phyloP scores from a whole-genome alignment of 1,284 basidiomycete genomes.

The Ustilago shanxiensis region DNA sequence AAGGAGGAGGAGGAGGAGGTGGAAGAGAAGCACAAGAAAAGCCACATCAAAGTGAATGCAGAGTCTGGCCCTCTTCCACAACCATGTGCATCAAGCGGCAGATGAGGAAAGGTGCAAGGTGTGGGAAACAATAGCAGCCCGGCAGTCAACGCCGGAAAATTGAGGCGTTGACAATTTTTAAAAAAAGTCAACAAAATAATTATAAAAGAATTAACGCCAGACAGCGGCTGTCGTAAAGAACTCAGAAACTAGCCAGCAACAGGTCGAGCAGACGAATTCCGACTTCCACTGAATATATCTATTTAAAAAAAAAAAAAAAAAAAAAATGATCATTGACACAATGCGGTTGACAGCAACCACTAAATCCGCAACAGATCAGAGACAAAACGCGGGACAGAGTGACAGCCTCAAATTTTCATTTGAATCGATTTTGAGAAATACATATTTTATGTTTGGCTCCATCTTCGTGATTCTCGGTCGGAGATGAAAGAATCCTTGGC shows the following conservation, averaged over 20 bases:
- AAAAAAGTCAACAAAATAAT: too few species aligned
- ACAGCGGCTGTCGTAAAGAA: background rate
- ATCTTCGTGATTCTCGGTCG: background rate
- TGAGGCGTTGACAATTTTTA: background rate
- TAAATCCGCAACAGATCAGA: background rate
- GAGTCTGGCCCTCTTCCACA: constrained; percentile 1
- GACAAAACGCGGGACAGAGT: background rate
- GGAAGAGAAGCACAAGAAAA: background rate
- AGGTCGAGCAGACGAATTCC: background rate
- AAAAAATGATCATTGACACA: too few species aligned
- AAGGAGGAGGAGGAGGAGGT: background rate
- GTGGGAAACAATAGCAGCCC: constrained; percentile 3
- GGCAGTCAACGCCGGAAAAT: background rate
- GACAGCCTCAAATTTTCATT: background rate
- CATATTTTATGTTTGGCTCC: too few species aligned
- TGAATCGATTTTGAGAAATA: too few species aligned
- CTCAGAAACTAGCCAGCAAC: background rate
- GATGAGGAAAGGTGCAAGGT: constrained; percentile 8
- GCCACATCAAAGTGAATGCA: background rate
- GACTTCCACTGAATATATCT: too few species aligned
- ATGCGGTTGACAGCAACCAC: background rate
- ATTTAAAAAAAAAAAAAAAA: background rate
- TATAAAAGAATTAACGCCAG: background rate
- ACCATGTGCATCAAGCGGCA: constrained; percentile 8
- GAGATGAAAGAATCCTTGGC: constrained; percentile 1